Evolutionary conservation across 202 grass and related monocot genomes (phyloP).

Genomic region (Dendrocalamus latiflorus): DNA sequence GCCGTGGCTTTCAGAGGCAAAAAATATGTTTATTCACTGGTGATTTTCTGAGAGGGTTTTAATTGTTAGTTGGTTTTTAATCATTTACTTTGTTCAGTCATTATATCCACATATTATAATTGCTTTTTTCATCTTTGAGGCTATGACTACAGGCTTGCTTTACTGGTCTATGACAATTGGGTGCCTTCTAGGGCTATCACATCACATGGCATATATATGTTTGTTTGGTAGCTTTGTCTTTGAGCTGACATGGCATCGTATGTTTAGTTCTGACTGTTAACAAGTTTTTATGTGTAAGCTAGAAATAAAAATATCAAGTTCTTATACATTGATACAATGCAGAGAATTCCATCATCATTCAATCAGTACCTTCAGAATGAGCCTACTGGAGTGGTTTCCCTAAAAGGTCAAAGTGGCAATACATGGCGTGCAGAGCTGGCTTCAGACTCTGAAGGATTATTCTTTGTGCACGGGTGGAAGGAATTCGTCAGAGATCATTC

Average conservation of each 20-base stretch:
- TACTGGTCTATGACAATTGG: too few relatives aligned
- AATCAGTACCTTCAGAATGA: constrained; percentile 39
- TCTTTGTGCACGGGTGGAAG: constrained; percentile 63
- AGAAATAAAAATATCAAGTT: not conserved
- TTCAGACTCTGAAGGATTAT: constrained; percentile 26
- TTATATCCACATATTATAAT: too few relatives aligned
- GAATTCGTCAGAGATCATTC: constrained; percentile 68
- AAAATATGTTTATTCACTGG: too few relatives aligned
- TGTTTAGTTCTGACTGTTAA: not conserved
- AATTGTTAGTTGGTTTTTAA: too few relatives aligned
- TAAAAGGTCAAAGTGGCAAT: constrained; percentile 60
- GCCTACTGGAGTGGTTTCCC: constrained; percentile 35
- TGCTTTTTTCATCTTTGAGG: too few relatives aligned
- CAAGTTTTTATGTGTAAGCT: not conserved
- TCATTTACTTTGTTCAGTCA: too few relatives aligned
- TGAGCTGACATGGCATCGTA: not conserved
- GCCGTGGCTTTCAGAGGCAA: too few relatives aligned
- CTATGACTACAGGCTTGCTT: too few relatives aligned
- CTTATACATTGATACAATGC: constrained; percentile 24
- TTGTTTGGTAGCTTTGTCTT: not conserved
- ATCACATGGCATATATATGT: too few relatives aligned
- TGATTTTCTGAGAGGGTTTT: too few relatives aligned
- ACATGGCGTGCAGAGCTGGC: constrained; percentile 56
- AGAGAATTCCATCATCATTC: constrained; percentile 82
- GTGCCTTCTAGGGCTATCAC: too few relatives aligned